Percentiles rank a stretch among this genome's conserved stretches.
Evolutionary conservation across 768 basidiomycete species (phyloP).

Genomic region (Clathrus columnatus): DNA sequence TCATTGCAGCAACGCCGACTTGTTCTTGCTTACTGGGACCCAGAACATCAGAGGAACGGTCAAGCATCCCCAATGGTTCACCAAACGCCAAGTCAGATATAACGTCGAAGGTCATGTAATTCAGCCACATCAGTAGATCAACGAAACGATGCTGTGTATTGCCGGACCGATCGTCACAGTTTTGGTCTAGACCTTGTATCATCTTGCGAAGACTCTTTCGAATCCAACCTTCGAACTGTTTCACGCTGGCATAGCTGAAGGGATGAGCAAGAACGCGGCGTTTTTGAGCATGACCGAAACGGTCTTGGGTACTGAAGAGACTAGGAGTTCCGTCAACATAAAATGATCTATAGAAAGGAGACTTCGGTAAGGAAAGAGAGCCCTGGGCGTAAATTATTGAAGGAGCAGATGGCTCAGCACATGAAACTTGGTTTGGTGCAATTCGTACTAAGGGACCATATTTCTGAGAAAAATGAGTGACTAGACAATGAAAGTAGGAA

Average conservation of each 20-base stretch:
- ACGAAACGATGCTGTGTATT: too few species aligned
- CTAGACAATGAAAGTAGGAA: too few species aligned
- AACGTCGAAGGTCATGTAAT: slow-evolving; percentile 21
- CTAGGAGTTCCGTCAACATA: slow-evolving; percentile 19
- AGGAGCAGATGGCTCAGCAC: slow-evolving; percentile 22
- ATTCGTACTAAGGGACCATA: slow-evolving; percentile 25
- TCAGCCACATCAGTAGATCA: slow-evolving; percentile 24
- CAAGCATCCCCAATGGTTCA: slow-evolving; percentile 25
- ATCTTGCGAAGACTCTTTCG: not conserved
- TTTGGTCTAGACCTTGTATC: not conserved
- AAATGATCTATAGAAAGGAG: slow-evolving; percentile 27
- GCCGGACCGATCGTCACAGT: not conserved
- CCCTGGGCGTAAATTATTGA: slow-evolving; percentile 26
- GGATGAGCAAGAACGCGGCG: slow-evolving; percentile 24
- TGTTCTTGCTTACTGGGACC: not conserved
- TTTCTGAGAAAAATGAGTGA: slow-evolving; percentile 15
- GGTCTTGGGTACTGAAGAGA: slow-evolving; percentile 25
- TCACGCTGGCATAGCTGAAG: slow-evolving; percentile 14
- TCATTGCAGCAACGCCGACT: not conserved
- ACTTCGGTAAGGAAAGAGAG: slow-evolving; percentile 22
- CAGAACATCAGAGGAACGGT: slow-evolving; percentile 12
- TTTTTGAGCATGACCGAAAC: slow-evolving; percentile 25
- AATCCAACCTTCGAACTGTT: slow-evolving; percentile 1
- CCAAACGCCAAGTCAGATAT: slow-evolving; percentile 27
- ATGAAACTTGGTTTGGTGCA: slow-evolving; percentile 26